Base-by-base conservation (phyloP, 1,139 yeast genomes). In the Geotrichum reessii region DNA sequence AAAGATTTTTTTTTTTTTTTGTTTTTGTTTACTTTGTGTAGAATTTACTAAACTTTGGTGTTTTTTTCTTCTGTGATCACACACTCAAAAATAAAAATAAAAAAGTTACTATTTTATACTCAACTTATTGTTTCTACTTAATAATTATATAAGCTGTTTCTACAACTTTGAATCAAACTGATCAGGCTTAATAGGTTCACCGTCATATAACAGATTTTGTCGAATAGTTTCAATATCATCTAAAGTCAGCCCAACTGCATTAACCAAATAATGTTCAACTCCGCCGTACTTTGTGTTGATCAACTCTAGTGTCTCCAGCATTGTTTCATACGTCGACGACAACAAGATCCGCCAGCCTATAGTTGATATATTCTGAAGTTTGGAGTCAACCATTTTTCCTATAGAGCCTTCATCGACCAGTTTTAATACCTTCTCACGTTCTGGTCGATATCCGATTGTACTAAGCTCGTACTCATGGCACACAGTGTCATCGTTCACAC, bases 391-490 rank as follows among this genome's bases (percentile, higher is more conserved):
- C 12, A 49, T 14, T 1, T 47, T 42, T 9, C n/a, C 50, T 22
- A 53, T 21, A 7, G 7, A 9, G 12, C 62, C 62, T 2, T 37
- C 28, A 2, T 22, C n/a, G 12, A 52, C 63, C 22, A 64, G 66
- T 47, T 56, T 56, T 47, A 66, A 25, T n/a, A 67, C 57, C 28
- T 54, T 47, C 19, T 54, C 56, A 2, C 63, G 61, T 37, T 61
- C 59, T 2, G 42, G 53, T 12, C 52, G 59, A 47, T 47, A 60
- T 0, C 96, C 96, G 55, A 80, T 67, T 0, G 87, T 79, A 1
- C 95, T 87, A 67, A 88, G 73, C 69, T 86, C 95, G 67, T 86
- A 85, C 69, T 87, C 95, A 63, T 83, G 80, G 2, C 90, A 84
- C 49, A 89, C 78, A 1, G 83, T 81, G 63, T 82, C 81, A 19